Evolutionary conservation across 2,329 filamentous ascomycete species (phyloP), one percentile per base, ranked within the genome.

Genomic region (Aspergillus sclerotialis): DNA sequence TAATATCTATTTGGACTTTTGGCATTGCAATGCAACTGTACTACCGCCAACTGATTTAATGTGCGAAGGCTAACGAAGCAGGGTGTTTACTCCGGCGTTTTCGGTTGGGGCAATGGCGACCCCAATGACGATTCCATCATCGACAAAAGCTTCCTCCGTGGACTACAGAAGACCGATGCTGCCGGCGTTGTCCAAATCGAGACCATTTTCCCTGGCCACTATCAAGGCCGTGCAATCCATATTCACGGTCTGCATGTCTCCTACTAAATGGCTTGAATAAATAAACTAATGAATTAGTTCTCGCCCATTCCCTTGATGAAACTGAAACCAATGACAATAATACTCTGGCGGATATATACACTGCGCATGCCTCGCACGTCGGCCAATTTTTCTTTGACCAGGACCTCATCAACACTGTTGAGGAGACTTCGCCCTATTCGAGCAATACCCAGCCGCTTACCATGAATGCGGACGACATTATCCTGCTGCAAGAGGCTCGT

Each of bases 361-460:
- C 43, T 10, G 14, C 55, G 9, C 64, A 59, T 32, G 67, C 74
- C 37, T 69, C 72, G 6, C 77, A 82, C 58, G 67, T 81, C 25
- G 78, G 78, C 12, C 78, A 84, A 53, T 50, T 78, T 32, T 82
- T 78, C 67, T 78, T 78, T 36, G 76, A 82, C 53, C 72, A 80
- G 51, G 63, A 66, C 42, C 68, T 82, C 7, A 69, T 76, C 44
- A 46, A 48, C 16, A 42, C 61, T 25, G 73, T 81, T 35, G 70
- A 77, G 40, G 53, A 54, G 7, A 61, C 58, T 1, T 38, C 50
- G 1, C 70, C 72, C 0, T 76, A 76, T 55, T 54, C 39, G 4
- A 52, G 53, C 36, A 75, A 76, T 56, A 65, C 58, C 0, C 63
- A 72, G 39, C 33, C 43, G 1, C 35, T 72, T 13, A 78, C 69